phyloP scores from a whole-genome alignment of 352 stramenopile genomes.

The Pythium guiyangense region DNA sequence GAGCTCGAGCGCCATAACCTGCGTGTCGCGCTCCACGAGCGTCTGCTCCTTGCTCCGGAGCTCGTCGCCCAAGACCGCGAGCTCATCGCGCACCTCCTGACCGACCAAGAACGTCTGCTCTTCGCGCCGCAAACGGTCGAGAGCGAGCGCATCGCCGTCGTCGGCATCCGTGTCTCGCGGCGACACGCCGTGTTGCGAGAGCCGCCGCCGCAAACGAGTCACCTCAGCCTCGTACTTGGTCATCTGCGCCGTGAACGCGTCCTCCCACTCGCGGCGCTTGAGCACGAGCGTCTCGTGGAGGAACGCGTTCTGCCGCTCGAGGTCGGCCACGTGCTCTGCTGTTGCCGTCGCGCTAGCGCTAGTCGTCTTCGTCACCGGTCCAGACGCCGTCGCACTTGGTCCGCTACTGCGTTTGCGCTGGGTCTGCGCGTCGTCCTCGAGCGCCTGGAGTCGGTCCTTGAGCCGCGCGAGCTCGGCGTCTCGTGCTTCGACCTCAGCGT shows the following conservation, averaged over 20 bases:
- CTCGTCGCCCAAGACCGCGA: slow-evolving; percentile 34
- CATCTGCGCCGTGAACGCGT: no score
- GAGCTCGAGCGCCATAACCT: slow-evolving; percentile 60
- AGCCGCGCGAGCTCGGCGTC: slow-evolving; percentile 38
- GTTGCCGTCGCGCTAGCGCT: no score
- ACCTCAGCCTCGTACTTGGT: no score
- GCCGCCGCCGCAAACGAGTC: no score
- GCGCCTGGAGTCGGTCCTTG: slow-evolving; percentile 24
- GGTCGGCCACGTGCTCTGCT: slow-evolving; percentile 11
- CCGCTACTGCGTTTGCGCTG: slow-evolving; percentile 7
- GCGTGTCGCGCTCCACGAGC: slow-evolving; percentile 53
- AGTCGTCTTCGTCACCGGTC: slow-evolving; percentile 6
- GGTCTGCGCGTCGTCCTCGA: slow-evolving; percentile 22
- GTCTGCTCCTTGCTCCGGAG: slow-evolving; percentile 46
- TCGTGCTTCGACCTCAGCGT: slow-evolving; percentile 37
- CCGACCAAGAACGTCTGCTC: slow-evolving; percentile 41
- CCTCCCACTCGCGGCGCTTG: no score
- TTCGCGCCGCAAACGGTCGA: slow-evolving; percentile 30
- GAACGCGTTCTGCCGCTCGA: slow-evolving; percentile 8
- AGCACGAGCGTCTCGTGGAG: no score
- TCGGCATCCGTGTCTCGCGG: no score
- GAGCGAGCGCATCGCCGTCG: slow-evolving; percentile 6
- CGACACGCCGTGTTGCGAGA: no score
- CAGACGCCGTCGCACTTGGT: slow-evolving; percentile 14
- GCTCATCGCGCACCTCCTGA: slow-evolving; percentile 42